Percentiles rank a stretch among this genome's conserved stretches.
Conservation (phyloP, 495 filamentous ascomycete genomes). For the Tuber microsphaerosporum region DNA sequence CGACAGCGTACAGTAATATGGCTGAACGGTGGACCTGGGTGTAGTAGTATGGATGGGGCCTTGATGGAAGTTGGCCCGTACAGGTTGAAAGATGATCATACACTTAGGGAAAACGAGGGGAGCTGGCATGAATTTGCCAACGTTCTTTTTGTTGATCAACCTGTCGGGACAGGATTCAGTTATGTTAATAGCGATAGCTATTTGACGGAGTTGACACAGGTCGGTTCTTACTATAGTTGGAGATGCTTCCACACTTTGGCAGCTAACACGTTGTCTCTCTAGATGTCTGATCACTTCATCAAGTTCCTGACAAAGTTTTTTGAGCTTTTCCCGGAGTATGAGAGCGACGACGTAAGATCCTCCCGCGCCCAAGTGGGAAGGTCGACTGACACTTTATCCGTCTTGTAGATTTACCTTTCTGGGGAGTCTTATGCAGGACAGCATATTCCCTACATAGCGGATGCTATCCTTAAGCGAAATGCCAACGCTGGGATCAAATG, state of each 20-base stretch:
- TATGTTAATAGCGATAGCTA: conserved; percentile 84
- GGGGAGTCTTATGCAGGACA: conserved; percentile 97
- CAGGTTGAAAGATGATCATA: conserved; percentile 67
- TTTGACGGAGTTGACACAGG: conserved; percentile 68
- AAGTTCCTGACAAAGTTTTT: conserved; percentile 88
- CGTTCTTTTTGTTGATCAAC: conserved; percentile 90
- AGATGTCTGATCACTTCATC: conserved; percentile 82
- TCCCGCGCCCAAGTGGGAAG: conserved; percentile 9
- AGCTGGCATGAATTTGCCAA: conserved; percentile 98
- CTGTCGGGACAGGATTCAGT: conserved; percentile 92
- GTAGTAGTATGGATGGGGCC: conserved; percentile 92
- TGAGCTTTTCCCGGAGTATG: conserved; percentile 80
- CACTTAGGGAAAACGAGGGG: conserved; percentile 73
- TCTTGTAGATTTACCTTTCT: conserved; percentile 71
- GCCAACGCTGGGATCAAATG: conserved; percentile 49
- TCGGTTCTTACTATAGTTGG: neutral
- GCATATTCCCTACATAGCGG: conserved; percentile 92
- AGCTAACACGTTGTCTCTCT: conserved; percentile 6
- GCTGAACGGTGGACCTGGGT: conserved; percentile 94
- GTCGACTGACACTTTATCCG: conserved; percentile 38
- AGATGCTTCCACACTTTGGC: neutral
- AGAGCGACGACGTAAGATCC: conserved; percentile 76
- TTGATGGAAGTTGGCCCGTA: conserved; percentile 98
- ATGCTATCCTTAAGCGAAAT: conserved; percentile 80
- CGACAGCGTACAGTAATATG: conserved; percentile 88